phyloP scores from a whole-genome alignment of 495 filamentous ascomycete species.

The Penicillium mononematosum region DNA sequence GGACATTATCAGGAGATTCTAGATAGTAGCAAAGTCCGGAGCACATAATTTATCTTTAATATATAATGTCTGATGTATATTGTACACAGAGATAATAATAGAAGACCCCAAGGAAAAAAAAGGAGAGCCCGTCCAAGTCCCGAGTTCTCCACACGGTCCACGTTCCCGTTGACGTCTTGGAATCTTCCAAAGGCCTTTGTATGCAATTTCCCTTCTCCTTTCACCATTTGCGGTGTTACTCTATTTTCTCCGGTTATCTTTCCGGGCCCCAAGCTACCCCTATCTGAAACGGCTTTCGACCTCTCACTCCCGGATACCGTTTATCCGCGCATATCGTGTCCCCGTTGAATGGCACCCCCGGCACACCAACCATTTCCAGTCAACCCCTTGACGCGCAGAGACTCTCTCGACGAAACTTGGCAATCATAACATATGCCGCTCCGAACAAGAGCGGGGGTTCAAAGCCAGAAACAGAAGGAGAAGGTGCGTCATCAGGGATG shows the following conservation, averaged over 20 bases:
- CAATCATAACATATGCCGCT: slow-evolving; percentile 53
- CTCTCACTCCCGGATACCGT: slow-evolving; percentile 5
- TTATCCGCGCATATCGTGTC: slow-evolving; percentile 7
- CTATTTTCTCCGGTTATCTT: not conserved
- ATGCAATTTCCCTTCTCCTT: slow-evolving; percentile 11
- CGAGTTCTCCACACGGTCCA: slow-evolving; percentile 29
- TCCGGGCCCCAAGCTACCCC: not conserved
- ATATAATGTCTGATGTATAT: not conserved
- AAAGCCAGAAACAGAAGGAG: slow-evolving; percentile 89
- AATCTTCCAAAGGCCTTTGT: slow-evolving; percentile 14
- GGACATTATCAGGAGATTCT: too few relatives aligned
- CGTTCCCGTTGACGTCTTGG: slow-evolving; percentile 31
- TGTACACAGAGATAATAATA: not conserved
- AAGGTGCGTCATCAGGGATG: slow-evolving; percentile 61
- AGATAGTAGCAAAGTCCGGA: not conserved
- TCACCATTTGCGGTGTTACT: not conserved
- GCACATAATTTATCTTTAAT: not conserved
- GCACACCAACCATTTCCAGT: slow-evolving; percentile 15
- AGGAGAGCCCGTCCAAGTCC: slow-evolving; percentile 19
- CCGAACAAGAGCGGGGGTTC: slow-evolving; percentile 81
- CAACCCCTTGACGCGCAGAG: slow-evolving; percentile 28
- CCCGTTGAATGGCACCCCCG: slow-evolving; percentile 29
- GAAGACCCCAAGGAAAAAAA: slow-evolving; percentile 3
- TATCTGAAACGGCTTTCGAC: slow-evolving; percentile 6
- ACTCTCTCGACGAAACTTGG: slow-evolving; percentile 25